These are phyloP conservation scores for Sideroxylon spinosum DNA, from an alignment of 179 eudicot genomes.

Conservation along the genomic window DNA sequence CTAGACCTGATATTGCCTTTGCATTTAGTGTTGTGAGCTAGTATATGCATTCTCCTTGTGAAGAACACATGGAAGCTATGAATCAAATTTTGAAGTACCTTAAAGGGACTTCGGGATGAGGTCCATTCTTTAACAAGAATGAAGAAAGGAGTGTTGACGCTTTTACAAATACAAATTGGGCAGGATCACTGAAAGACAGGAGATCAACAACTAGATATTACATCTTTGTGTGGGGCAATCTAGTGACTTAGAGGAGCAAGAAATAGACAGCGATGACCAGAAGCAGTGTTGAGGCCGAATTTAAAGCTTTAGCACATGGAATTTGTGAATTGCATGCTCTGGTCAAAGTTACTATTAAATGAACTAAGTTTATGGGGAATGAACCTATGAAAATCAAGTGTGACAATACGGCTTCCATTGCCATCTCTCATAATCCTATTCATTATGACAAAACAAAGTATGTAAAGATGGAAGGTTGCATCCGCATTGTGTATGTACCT, in stretches of 20 bases:
- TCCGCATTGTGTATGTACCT: no score
- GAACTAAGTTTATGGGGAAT: neutral
- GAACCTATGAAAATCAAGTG: neutral
- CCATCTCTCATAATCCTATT: neutral
- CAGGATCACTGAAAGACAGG: neutral
- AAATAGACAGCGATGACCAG: neutral
- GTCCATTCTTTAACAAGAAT: no score
- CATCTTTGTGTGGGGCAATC: neutral
- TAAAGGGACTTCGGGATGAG: neutral
- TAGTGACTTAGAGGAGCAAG: neutral
- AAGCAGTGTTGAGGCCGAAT: neutral
- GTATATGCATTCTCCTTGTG: no score
- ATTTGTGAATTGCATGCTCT: neutral
- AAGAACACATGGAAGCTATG: no score
- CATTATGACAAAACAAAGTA: neutral
- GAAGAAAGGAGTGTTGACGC: no score
- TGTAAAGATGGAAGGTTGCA: neutral
- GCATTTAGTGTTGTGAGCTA: neutral
- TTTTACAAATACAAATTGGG: no score
- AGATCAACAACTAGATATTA: neutral
- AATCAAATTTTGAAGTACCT: neutral
- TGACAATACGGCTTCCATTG: no score
- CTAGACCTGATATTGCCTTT: slow-evolving; percentile 1
- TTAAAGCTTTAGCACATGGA: neutral
- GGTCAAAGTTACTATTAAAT: neutral